Percentiles rank a stretch among this genome's conserved stretches.
Evolutionary conservation across 495 filamentous ascomycete genomes (phyloP).

Genomic region (Chaetomium cochliodes): DNA sequence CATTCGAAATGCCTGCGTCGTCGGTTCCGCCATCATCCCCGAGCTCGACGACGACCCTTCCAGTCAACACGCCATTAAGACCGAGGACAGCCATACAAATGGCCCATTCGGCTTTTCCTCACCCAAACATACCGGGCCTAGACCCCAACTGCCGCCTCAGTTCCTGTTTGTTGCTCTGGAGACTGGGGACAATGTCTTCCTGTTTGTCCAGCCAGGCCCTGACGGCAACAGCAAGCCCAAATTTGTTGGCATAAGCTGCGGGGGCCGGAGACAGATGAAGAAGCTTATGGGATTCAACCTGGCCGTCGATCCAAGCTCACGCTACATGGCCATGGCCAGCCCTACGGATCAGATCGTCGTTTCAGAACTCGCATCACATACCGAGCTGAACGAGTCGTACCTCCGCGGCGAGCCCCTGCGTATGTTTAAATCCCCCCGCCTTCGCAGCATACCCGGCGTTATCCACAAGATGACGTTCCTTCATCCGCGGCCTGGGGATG

Average conservation of each 20-base stretch:
- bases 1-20: constrained; percentile 63
- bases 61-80: constrained; percentile 28
- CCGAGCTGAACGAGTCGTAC: constrained; percentile 46
- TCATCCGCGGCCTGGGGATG: constrained; percentile 62
- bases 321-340: constrained; percentile 48
- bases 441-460: constrained; percentile 63
- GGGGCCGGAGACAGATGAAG: constrained; percentile 53
- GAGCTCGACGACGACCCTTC: constrained; percentile 27
- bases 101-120: constrained; percentile 23
- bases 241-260: constrained; percentile 60
- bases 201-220: constrained; percentile 57
- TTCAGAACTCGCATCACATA: constrained; percentile 58
- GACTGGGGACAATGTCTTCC: constrained; percentile 65
- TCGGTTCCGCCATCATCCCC: constrained; percentile 45
- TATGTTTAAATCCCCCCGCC: constrained; percentile 51
- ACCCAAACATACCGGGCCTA: background rate
- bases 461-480: constrained; percentile 89
- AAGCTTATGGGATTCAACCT: constrained; percentile 67
- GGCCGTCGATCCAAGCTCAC: constrained; percentile 71
- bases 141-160: constrained; percentile 62
- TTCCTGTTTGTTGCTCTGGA: constrained; percentile 71
- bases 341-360: constrained; percentile 51
- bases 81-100: constrained; percentile 34
- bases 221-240: constrained; percentile 46
- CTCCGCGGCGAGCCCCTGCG: constrained; percentile 34